Conservation (phyloP, 2,329 filamentous ascomycete species). For the Trichoderma sp. region DNA sequence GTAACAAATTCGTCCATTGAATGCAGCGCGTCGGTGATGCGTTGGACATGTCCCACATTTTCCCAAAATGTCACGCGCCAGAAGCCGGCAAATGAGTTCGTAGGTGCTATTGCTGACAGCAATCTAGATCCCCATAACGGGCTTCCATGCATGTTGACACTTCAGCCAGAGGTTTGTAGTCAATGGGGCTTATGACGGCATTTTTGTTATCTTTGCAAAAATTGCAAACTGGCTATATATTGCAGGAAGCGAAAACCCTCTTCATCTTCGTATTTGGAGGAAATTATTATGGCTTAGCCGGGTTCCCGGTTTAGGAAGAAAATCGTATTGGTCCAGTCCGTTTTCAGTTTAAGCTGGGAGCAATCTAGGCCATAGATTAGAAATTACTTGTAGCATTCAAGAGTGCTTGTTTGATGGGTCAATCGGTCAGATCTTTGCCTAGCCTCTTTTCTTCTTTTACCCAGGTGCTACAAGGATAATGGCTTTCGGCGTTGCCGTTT, state of each 20-base stretch:
- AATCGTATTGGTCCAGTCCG: neutral
- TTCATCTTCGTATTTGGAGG: neutral
- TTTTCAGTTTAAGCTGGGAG: neutral
- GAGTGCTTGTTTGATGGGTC: neutral
- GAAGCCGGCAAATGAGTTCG: neutral
- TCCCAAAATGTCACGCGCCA: neutral
- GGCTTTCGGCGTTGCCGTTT: no score
- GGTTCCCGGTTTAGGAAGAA: no score
- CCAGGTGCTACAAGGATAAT: no score
- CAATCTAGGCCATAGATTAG: neutral
- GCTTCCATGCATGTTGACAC: neutral
- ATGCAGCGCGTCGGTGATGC: neutral
- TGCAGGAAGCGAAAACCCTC: neutral
- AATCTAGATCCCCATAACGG: neutral
- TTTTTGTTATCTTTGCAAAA: neutral
- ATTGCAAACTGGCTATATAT: neutral
- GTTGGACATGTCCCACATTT: neutral
- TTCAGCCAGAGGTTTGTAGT: neutral
- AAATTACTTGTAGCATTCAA: neutral
- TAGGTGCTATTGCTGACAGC: neutral
- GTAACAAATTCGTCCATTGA: neutral
- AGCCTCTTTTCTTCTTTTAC: no score
- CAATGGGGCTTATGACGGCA: neutral
- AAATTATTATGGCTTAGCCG: neutral
- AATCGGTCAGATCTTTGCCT: neutral